Evolutionary conservation across 164 flowering plant species (phyloP), one percentile per base, ranked within the genome.

Genomic region (Litsea cubeba): DNA sequence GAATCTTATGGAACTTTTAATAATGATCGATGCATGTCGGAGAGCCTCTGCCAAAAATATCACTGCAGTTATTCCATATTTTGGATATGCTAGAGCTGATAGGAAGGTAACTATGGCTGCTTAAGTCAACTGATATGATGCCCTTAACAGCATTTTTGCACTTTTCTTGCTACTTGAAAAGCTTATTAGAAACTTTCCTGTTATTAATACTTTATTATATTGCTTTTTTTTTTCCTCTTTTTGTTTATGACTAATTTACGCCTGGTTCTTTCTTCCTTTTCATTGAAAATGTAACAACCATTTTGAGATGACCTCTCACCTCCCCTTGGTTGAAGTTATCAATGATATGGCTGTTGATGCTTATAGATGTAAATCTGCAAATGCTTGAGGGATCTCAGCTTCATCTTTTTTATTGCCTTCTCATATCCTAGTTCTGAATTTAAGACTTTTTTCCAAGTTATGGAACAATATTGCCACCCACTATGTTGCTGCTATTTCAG

Each of bases 51-150:
- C 99, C 76, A 96, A 96, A 76, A 94, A 78, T 68, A 90, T 96
- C 66, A 96, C 98, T 78, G 99, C 98, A 5, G 99, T 96, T 23
- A 92, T 96, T 84, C 99, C 99, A 20, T 96, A 96, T 80, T 96
- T 96, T 89, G 99, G 99, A 80, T 96, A 96, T 83, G 98, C 99
- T 51, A 85, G 99, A 76, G 99, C 99, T 80, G 99, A 96, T 79
- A 86, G 99, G 81, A 92, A 94, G 99, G 99, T 84, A 80, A 28
- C 46, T n/a, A 32, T 14, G 46, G 46, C 46, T 40, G 11, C 46
- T 40, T 40, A 5, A 40, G 18, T 35, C 62, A 8, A 22, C 54
- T 60, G 20, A 15, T 46, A 18, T 30, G 54, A 12, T 26, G 17
- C 46, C 46, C 46, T 1, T 40, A 40, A 40, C 46, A 40, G 28